Base-by-base conservation (phyloP, 2,329 filamentous ascomycete genomes). In the Mycocentrospora acerina region DNA sequence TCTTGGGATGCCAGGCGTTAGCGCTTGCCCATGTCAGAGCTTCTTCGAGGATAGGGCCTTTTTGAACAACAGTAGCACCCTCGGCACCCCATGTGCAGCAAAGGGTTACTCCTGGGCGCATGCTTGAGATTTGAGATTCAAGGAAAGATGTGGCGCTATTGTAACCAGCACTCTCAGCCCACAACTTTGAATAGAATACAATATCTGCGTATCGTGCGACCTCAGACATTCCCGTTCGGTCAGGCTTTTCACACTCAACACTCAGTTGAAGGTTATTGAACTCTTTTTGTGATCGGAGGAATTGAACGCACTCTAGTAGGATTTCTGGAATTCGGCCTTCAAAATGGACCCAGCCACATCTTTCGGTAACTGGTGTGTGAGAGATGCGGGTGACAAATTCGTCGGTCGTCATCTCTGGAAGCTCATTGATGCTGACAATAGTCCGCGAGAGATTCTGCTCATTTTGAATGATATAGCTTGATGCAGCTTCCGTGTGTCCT, bases 201-300 rank as follows among this genome's bases (percentile, higher is more conserved):
- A 86, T 76, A 56, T 88, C 81, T 16, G 83, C 84, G 51, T 77
- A 72, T 25, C 71, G 70, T 17, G 82, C 82, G 32, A 88, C 72
- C 18, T 78, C 71, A 33, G 72, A 67, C 38, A 88, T 71, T 2
- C 81, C 82, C 18, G 67, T 62, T 9, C 85, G 76, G 10, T 73
- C 74, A 2, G 85, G 84, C 60, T 86, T 88, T 68, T 89, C 85
- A 28, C 85, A 70, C 64, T 89, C 86, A 37, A 88, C 80, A 60
- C 85, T 89, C 57, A 88, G 70, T 31, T 55, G 73, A 31, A 73
- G 69, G 4, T 52, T 17, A 73, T 74, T 37, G 71, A 68, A 18
- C 55, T 55, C 29, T 57, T 39, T 24, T 4, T 15, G 30, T 3
- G 32, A 55, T 33, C 79, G 77, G 47, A 87, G 59, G 53, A 79